Evolutionary conservation across 139 green algal genomes (phyloP), one percentile per base, ranked within the genome.

Genomic region (Coelastrella sp.): DNA sequence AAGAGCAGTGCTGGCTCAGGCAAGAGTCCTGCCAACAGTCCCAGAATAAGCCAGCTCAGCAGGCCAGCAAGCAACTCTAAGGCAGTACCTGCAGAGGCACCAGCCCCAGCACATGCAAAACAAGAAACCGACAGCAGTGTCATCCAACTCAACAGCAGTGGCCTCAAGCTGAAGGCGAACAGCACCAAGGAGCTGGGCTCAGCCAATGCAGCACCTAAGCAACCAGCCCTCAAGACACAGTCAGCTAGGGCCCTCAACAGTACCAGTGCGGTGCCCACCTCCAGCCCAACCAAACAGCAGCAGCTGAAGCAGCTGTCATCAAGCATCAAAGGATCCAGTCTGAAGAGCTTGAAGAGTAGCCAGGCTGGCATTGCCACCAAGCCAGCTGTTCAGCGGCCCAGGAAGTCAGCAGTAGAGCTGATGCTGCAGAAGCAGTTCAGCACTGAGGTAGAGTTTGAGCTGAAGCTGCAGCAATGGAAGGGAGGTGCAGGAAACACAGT

Each of bases 391-490:
- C 32, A 60, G 22, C n/a, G 22, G 75, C 75, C 64, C 64, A 71
- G 64, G 16, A 71, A 71, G 4, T 71, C 64, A 20, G 64, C 64
- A 20, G 64, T 71, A 20, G 64, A 71, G 11, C 64, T 71, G 64
- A 71, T 71, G 64, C 64, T 71, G 64, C 64, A 71, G 64, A 71
- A 77, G 71, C 71, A 77, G 71, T 19, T 77, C 16, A 77, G 17
- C 17, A 77, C 5, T 54, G 71, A 77, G 17, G 71, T 47, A 23
- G 5, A 47, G 11, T 77, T 47, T 7, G 16, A 54, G 3, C 20
- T 32, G 71, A 22, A 83, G 77, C 47, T 64, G 77, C 77, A 83
- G 77, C 14, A 83, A 22, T 23, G 54, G 77, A 83, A 56, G 75
- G 32, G 32, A 47, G 75, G 13, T 83, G 47, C 10, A 83, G 16